A percentile compares a stretch with the other conserved stretches of the same genome.
Conservation (phyloP, 345 rosid genomes). For the Schrenkiella parvula region DNA sequence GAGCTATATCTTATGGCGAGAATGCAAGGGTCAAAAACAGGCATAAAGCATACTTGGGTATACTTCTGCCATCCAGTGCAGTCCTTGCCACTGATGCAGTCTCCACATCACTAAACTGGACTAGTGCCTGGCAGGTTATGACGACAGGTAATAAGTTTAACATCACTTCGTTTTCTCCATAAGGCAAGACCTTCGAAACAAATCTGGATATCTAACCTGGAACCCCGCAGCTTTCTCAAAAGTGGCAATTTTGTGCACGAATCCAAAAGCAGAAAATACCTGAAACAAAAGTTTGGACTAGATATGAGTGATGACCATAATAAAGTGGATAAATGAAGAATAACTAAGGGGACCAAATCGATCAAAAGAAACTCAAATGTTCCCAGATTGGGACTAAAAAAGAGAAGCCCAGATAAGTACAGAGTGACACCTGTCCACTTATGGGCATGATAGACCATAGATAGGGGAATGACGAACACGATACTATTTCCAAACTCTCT, state of each 20-base stretch:
- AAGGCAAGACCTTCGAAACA: slow-evolving; percentile 10
- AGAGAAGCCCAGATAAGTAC: slow-evolving; percentile 53
- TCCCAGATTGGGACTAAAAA: slow-evolving; percentile 14
- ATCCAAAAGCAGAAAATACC: slow-evolving; percentile 99
- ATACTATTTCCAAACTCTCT: slow-evolving; percentile 73
- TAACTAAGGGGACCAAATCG: slow-evolving; percentile 9
- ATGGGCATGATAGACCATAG: slow-evolving; percentile 73
- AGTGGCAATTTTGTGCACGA: slow-evolving; percentile 94
- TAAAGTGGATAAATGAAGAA: background rate
- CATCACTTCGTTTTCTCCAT: background rate
- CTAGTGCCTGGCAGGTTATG: slow-evolving; percentile 62
- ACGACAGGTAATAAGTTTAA: slow-evolving; percentile 14
- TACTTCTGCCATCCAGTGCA: slow-evolving; percentile 96
- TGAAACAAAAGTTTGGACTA: slow-evolving; percentile 35
- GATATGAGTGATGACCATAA: slow-evolving; percentile 14
- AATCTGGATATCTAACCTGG: slow-evolving; percentile 52
- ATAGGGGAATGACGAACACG: slow-evolving; percentile 68
- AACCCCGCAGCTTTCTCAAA: slow-evolving; percentile 98
- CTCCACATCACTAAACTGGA: slow-evolving; percentile 85
- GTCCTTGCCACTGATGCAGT: slow-evolving; percentile 80
- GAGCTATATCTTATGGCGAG: background rate
- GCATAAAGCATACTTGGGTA: slow-evolving; percentile 57
- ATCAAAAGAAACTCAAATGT: slow-evolving; percentile 30
- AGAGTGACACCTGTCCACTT: slow-evolving; percentile 78
- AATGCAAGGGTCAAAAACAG: background rate